These are phyloP conservation scores for Cyberlindnera petersonii DNA, from an alignment of 805 yeast species.

Conservation along the genomic window DNA sequence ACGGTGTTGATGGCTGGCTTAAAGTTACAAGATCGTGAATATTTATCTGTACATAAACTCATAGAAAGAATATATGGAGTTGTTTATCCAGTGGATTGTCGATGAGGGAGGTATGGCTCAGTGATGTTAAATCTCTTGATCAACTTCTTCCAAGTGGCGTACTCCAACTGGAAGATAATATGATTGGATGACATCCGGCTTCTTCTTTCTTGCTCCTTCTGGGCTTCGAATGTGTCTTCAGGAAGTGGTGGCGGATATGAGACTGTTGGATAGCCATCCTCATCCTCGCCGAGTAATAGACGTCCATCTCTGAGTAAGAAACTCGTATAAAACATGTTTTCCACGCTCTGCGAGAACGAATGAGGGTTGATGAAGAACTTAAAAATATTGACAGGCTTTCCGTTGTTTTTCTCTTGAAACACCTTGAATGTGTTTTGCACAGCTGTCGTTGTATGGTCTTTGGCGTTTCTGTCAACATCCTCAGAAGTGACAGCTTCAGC, in stretches of 20 bases:
- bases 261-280: conserved; percentile 41
- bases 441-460: conserved; percentile 60
- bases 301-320: conserved; percentile 74
- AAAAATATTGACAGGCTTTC: conserved; percentile 51
- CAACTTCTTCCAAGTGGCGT: conserved; percentile 58
- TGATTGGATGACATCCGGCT: conserved; percentile 43
- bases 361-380: conserved; percentile 68
- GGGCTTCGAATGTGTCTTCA: conserved; percentile 23
- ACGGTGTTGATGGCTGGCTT: conserved; percentile 49
- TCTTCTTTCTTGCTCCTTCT: conserved; percentile 26
- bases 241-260: conserved; percentile 32
- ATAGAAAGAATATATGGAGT: neutral
- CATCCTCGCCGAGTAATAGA: conserved; percentile 50
- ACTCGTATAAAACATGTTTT: conserved; percentile 78
- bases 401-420: conserved; percentile 31
- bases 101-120: conserved; percentile 44
- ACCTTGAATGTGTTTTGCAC: conserved; percentile 51
- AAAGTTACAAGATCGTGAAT: conserved; percentile 12
- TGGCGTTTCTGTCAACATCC: conserved; percentile 47
- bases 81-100: neutral
- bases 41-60: conserved; percentile 1
- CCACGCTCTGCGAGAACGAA: conserved; percentile 76
- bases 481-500: conserved; percentile 53
- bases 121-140: conserved; percentile 53
- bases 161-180: conserved; percentile 68